These are phyloP conservation scores for Hypomyces rosellus DNA, from an alignment of 2,329 filamentous ascomycete species.

Conservation along the genomic window DNA sequence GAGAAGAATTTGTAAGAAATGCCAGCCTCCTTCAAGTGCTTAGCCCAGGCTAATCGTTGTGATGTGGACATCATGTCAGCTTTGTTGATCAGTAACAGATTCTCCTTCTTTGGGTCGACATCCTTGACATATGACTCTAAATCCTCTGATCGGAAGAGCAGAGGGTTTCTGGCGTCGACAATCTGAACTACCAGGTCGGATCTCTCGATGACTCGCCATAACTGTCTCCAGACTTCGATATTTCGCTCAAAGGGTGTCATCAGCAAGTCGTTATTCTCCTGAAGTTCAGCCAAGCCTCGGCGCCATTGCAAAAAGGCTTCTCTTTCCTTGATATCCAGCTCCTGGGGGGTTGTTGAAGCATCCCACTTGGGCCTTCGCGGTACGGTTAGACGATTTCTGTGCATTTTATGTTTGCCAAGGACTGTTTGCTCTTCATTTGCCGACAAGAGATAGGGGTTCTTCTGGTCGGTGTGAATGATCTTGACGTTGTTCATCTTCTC, in stretches of 20 bases:
- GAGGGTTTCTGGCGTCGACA: constrained; percentile 90
- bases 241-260: constrained; percentile 99
- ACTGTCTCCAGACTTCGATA: constrained; percentile 92
- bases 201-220: constrained; percentile 96
- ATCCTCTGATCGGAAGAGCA: constrained; percentile 92
- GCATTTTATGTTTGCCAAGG: constrained; percentile 74
- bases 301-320: constrained; percentile 83
- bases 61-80: constrained; percentile 94
- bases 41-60: constrained; percentile 79
- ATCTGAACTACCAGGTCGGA: constrained; percentile 97
- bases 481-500: constrained; percentile 99
- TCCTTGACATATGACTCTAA: constrained; percentile 92
- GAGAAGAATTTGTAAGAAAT: constrained; percentile 98
- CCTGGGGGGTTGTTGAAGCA: constrained; percentile 69
- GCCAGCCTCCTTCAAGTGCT: constrained; percentile 71
- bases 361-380: constrained; percentile 89
- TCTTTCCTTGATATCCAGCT: constrained; percentile 74
- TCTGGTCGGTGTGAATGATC: constrained; percentile 94
- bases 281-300: constrained; percentile 81
- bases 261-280: constrained; percentile 87
- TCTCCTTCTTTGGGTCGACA: constrained; percentile 80
- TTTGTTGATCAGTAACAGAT: constrained; percentile 93
- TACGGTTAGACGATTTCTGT: constrained; percentile 75
- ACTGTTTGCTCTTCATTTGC: constrained; percentile 74
- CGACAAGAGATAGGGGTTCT: constrained; percentile 88